Base-by-base conservation (phyloP, 441 rosid species). In the Metrosideros polymorpha region DNA sequence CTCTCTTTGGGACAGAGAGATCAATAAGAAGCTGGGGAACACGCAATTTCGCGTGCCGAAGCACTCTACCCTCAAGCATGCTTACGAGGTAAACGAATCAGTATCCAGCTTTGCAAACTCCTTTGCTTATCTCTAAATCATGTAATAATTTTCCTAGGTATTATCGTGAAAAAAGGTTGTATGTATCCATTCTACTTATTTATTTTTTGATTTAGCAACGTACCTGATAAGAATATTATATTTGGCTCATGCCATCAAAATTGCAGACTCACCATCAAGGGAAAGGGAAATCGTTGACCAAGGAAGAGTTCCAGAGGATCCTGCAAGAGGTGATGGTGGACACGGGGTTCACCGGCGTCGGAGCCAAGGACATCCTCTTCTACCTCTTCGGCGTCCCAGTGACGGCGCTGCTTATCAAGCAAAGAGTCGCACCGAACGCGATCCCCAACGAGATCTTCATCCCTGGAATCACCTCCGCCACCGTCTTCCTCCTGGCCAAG, bases 391-490 rank as follows among this genome's bases (percentile, higher is more conserved):
- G 99, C n/a, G 85, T 97, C 76, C 99, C 98, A 3, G 88, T 89
- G 2, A 83, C 93, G 6, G 93, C 98, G 3, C 87, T 91, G 35
- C 57, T 95, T 71, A 51, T 95, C 88, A 95, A 95, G 90, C 94
- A 91, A 85, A 87, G 90, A 25, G 54, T 94, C 3, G 90, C 91
- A 12, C 98, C 94, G 1, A 90, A 89, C 3, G 84, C 91, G 3
- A 29, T 97, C 35, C 92, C 94, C 3, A 90, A 95, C 45, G 96
- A 95, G 47, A 85, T 95, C 30, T 93, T 96, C 85, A 93, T 96
- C 49, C 99, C 99, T 1, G 90, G 87, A 9, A 87, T 96, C 88
- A 96, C 99, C 25, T 96, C 98, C n/a, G 95, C 93, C 82, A 93
- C 96, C 1, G 98, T 95, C 85, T 92, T 89, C 89, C 82, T 95